Evolutionary conservation across 345 rosid genomes (phyloP).

Genomic region (Salix exigua): DNA sequence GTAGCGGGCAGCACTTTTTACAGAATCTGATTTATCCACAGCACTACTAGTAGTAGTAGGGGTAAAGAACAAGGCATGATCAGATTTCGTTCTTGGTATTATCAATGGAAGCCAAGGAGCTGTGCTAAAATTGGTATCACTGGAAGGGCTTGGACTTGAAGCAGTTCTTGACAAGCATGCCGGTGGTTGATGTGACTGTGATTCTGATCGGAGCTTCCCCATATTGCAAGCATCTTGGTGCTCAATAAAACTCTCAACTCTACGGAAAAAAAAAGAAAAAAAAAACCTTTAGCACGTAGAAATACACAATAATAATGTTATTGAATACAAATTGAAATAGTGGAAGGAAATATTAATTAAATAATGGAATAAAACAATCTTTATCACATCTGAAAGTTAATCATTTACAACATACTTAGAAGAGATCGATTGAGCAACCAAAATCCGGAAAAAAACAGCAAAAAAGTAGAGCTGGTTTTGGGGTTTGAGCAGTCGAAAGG

Average conservation of each 20-base stretch:
- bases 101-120: conserved; percentile 39
- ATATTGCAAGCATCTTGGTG: conserved; percentile 85
- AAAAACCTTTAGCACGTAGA: neutral
- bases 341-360: conserved; percentile 13
- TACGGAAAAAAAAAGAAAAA: conserved; percentile 8
- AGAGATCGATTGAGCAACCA: neutral
- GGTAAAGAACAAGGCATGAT: conserved; percentile 23
- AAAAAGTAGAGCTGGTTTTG: conserved; percentile 3
- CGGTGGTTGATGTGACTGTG: conserved; percentile 40
- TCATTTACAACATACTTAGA: neutral
- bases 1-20: conserved; percentile 12
- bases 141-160: conserved; percentile 60
- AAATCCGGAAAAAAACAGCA: neutral
- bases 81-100: conserved; percentile 22
- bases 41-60: neutral
- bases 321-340: neutral
- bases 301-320: neutral
- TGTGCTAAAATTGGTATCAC: conserved; percentile 47
- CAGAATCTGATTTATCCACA: conserved; percentile 10
- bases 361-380: neutral
- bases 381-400: conserved; percentile 11
- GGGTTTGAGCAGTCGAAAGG: conserved; percentile 5
- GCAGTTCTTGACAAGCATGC: conserved; percentile 57
- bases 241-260: conserved; percentile 98
- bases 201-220: conserved; percentile 43